A percentile compares a stretch with the other conserved stretches of the same genome.
Evolutionary conservation across 2,329 filamentous ascomycete genomes (phyloP).

Genomic region (Fusarium dlaminii): DNA sequence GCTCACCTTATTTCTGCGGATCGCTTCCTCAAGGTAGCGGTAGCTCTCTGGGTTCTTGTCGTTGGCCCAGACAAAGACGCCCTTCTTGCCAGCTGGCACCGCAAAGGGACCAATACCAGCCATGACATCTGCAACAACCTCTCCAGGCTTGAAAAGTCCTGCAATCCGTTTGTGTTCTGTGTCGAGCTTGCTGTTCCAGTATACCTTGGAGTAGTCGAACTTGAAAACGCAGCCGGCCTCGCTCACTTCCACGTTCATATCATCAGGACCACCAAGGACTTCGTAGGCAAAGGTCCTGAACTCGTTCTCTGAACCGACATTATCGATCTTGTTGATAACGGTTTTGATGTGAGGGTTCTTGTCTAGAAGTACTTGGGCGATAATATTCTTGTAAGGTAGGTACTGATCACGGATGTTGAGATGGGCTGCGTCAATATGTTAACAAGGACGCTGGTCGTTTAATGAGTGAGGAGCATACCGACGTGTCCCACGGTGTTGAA

Average conservation of each 20-base stretch:
- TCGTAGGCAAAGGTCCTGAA: constrained; percentile 96
- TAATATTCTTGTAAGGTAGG: constrained; percentile 84
- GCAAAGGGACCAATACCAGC: constrained; percentile 96
- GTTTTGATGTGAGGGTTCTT: constrained; percentile 86
- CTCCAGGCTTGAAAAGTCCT: constrained; percentile 78
- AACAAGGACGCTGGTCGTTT: neutral
- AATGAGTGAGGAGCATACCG: constrained; percentile 57
- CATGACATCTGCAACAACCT: constrained; percentile 97
- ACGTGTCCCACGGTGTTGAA: constrained; percentile 93
- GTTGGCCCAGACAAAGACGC: constrained; percentile 94
- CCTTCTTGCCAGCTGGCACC: constrained; percentile 87
- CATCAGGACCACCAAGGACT: constrained; percentile 81
- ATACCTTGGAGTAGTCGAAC: constrained; percentile 96
- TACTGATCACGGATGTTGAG: constrained; percentile 88
- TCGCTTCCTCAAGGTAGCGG: constrained; percentile 73
- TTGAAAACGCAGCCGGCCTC: constrained; percentile 87
- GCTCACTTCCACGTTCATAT: constrained; percentile 83
- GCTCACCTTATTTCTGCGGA: constrained; percentile 80
- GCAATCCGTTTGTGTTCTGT: constrained; percentile 88
- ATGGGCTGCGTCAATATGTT: constrained; percentile 67
- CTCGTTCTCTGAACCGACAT: constrained; percentile 84
- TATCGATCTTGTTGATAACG: constrained; percentile 95
- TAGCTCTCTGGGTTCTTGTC: constrained; percentile 95
- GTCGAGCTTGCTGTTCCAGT: constrained; percentile 95
- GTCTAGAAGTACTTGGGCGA: constrained; percentile 86